Evolutionary conservation across 768 basidiomycete genomes (phyloP), one percentile per base, ranked within the genome.

Genomic region (Phylloporus sp.): DNA sequence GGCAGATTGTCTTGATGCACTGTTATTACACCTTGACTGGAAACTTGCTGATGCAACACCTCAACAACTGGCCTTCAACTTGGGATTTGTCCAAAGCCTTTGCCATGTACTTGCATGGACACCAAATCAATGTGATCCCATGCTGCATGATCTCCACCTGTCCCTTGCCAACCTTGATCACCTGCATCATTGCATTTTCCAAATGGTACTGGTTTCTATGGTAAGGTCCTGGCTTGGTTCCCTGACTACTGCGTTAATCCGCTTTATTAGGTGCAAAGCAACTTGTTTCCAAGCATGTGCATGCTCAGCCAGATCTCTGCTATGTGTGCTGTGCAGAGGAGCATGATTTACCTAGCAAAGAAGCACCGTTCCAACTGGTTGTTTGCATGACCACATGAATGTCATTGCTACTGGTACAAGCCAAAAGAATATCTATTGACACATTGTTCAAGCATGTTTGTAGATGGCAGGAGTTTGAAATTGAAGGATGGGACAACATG

Each of bases 1-100:
- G 4, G n/a, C 15, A 1, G 7, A 40, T 29, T 51, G 36, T 8
- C 22, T 51, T 11, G 4, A 45, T 15, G 15, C 9, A 1, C 38
- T 52, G 1, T 20, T 52, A n/a, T 15, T 34, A 5, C 12, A 10
- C 2, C 45, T 52, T 4, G 32, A 47, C 2, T 52, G 31, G 45
- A 42, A 39, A 31, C 40, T 52, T 5, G 39, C 51, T 35, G 45
- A 52, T 35, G 39, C 40, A 5, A 52, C 38, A 26, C 45, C 51
- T 5, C 15, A 24, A 5, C 18, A 15, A 16, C 38, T 52, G 0
- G 9, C 15, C 2, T 45, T 46, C 2, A 32, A 52, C 31, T 52
- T 32, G 2, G 39, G 51, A 32, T 52, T 52, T 22, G 23, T 42
- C 16, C 31, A 47, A 0, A 4, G 39, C 8, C 32, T 52, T 2